Percentiles rank a stretch among this genome's conserved stretches.
phyloP scores from a whole-genome alignment of 2,329 filamentous ascomycete species.

The Sporothrix inflata region DNA sequence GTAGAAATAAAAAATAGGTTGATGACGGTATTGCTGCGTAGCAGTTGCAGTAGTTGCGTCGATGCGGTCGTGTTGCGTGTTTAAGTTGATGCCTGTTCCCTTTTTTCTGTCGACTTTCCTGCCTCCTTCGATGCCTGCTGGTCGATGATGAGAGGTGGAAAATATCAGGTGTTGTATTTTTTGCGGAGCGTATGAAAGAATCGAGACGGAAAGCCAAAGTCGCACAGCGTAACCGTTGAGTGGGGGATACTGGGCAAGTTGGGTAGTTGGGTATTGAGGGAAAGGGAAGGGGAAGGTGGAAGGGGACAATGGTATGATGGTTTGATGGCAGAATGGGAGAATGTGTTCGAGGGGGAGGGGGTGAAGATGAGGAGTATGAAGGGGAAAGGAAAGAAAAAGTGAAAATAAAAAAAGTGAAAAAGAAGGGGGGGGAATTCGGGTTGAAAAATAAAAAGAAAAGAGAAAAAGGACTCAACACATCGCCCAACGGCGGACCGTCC shows the following conservation, averaged over 20 bases:
- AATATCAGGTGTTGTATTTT: neutral
- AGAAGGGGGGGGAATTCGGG: neutral
- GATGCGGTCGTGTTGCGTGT: neutral
- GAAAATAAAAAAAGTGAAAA: slow-evolving; percentile 4
- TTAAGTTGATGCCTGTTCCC: neutral
- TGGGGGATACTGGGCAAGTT: slow-evolving; percentile 35
- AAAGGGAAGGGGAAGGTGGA: neutral
- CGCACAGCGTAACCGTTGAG: slow-evolving; percentile 33
- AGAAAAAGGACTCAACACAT: slow-evolving; percentile 24
- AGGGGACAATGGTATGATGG: neutral
- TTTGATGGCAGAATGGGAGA: neutral
- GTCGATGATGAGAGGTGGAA: neutral
- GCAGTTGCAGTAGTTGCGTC: neutral
- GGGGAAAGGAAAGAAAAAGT: neutral
- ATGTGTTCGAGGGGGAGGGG: neutral
- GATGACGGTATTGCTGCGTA: neutral
- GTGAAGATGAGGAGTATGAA: slow-evolving; percentile 3
- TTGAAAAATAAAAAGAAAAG: slow-evolving; percentile 2
- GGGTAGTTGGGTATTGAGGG: neutral
- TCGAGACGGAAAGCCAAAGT: slow-evolving; percentile 30
- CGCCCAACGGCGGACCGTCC: slow-evolving; percentile 5
- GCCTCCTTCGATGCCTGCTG: neutral
- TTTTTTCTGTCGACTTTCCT: neutral
- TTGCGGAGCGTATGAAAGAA: neutral
- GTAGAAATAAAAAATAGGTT: neutral